Conservation (phyloP, 106 monocot species). For the Allium fistulosum region DNA sequence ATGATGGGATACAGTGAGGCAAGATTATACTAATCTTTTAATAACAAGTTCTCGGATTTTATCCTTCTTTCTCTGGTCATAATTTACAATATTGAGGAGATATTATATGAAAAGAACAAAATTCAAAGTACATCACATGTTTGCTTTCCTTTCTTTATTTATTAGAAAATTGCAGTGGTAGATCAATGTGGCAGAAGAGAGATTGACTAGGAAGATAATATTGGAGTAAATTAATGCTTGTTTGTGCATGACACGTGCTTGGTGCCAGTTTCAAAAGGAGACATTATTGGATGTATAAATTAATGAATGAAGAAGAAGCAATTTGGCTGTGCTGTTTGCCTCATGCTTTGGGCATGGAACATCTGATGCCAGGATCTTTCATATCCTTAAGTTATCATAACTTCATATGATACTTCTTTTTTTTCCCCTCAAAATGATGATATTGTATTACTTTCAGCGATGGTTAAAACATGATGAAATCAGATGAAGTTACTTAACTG, state of each 20-base stretch:
- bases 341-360: constrained; percentile 7
- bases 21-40: constrained; percentile 14
- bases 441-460: too few relatives aligned
- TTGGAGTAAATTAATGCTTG: too few relatives aligned
- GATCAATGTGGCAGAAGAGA: too few relatives aligned
- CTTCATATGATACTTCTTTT: too few relatives aligned
- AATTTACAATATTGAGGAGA: constrained; percentile 6
- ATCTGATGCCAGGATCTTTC: constrained; percentile 2
- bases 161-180: too few relatives aligned
- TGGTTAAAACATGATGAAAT: too few relatives aligned
- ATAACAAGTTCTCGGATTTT: background rate
- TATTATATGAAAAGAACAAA: background rate
- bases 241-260: background rate
- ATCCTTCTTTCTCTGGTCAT: background rate
- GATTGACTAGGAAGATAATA: too few relatives aligned
- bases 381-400: background rate
- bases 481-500: too few relatives aligned
- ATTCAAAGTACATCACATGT: constrained; percentile 9
- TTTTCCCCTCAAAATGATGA: too few relatives aligned
- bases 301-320: background rate
- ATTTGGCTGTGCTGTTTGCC: background rate
- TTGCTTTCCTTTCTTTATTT: too few relatives aligned
- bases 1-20: constrained; percentile 22
- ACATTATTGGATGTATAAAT: constrained; percentile 24
- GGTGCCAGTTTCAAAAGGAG: constrained; percentile 22